These are phyloP conservation scores for Fusarium mangiferae DNA, from an alignment of 2,329 filamentous ascomycete species.

Conservation along the genomic window DNA sequence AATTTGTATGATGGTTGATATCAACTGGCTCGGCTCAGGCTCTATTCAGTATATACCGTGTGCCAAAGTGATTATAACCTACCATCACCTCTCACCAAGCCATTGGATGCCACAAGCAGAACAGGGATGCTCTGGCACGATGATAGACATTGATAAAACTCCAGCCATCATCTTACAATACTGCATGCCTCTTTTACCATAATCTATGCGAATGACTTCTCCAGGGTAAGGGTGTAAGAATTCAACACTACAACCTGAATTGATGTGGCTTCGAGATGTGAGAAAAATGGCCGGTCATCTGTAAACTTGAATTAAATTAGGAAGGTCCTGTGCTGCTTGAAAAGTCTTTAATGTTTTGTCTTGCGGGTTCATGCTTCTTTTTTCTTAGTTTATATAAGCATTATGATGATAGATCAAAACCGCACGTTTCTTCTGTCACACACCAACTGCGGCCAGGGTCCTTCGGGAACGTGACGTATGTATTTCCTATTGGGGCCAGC, in stretches of 20 bases:
- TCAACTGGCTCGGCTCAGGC: slow-evolving; percentile 23
- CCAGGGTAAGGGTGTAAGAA: background rate
- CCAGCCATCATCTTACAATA: slow-evolving; percentile 9
- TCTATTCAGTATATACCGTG: slow-evolving; percentile 22
- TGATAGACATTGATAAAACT: slow-evolving; percentile 16
- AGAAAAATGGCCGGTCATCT: background rate
- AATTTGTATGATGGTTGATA: background rate
- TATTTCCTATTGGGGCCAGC: slow-evolving; percentile 6
- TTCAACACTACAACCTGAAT: background rate
- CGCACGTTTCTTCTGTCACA: background rate
- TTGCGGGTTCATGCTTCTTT: background rate
- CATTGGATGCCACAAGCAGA: slow-evolving; percentile 4
- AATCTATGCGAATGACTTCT: background rate
- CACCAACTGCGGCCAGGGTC: slow-evolving; percentile 10
- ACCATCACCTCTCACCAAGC: slow-evolving; percentile 1
- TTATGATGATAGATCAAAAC: background rate
- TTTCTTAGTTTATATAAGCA: background rate
- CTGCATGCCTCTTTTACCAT: background rate
- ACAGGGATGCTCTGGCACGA: slow-evolving; percentile 4
- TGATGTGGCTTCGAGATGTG: background rate
- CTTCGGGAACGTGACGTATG: slow-evolving; percentile 30
- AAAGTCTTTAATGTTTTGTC: background rate
- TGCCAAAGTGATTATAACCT: slow-evolving; percentile 20
- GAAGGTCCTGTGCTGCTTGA: background rate
- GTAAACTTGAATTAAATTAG: background rate